These are phyloP conservation scores for Aspergillus novoparasiticus DNA, from an alignment of 2,329 filamentous ascomycete species.

Conservation along the genomic window DNA sequence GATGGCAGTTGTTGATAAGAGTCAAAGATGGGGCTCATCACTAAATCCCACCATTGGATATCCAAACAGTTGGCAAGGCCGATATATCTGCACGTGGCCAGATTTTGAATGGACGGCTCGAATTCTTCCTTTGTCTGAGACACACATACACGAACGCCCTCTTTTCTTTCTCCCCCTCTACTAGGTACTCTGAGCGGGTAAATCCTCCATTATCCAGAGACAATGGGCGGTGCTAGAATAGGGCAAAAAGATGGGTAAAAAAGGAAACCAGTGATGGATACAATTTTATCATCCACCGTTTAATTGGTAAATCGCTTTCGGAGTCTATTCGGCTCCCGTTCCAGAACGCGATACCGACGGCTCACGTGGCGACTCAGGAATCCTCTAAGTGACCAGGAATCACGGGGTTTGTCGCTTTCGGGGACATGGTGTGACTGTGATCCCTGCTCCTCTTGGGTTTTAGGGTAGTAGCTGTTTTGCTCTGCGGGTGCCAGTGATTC, in stretches of 20 bases:
- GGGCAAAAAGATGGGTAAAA: not conserved
- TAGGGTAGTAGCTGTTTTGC: slow-evolving; percentile 17
- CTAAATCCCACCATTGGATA: not conserved
- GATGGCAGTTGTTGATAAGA: slow-evolving; percentile 9
- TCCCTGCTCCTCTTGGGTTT: slow-evolving; percentile 17
- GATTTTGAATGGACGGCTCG: not conserved
- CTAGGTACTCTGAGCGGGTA: not conserved
- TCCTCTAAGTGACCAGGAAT: slow-evolving; percentile 33
- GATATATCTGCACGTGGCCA: slow-evolving; percentile 14
- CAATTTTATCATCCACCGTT: not conserved
- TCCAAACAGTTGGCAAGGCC: not conserved
- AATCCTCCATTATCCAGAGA: not conserved
- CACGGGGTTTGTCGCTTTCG: slow-evolving; percentile 9
- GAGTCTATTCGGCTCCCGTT: slow-evolving; percentile 35
- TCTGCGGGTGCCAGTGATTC: slow-evolving; percentile 21
- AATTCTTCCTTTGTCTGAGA: not conserved
- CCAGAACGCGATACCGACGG: slow-evolving; percentile 33
- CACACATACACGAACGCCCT: not conserved
- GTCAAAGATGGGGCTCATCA: slow-evolving; percentile 5
- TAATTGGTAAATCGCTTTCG: slow-evolving; percentile 28
- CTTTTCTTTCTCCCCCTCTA: not conserved
- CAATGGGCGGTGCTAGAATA: not conserved
- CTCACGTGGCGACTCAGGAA: slow-evolving; percentile 30
- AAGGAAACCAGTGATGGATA: not conserved
- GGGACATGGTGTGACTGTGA: slow-evolving; percentile 9